phyloP scores from a whole-genome alignment of 1,284 basidiomycete species.

The Puccinia hordei region DNA sequence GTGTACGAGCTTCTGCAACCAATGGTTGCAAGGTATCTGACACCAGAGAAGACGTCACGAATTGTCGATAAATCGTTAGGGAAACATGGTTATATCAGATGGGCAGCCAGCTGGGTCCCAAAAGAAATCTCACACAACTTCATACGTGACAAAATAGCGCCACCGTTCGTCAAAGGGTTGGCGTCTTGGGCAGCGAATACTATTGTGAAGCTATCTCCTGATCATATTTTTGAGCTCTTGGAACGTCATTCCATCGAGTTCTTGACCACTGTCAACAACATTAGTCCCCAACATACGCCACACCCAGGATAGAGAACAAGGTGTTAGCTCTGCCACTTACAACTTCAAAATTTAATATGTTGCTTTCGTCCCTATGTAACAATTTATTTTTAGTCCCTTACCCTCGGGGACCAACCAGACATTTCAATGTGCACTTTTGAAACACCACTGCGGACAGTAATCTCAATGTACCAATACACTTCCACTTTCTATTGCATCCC shows the following conservation, averaged over 20 bases:
- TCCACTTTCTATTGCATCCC: too few relatives aligned
- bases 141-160: neutral
- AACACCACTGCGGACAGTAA: too few relatives aligned
- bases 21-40: neutral
- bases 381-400: neutral
- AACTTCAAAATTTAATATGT: neutral
- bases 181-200: neutral
- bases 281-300: neutral
- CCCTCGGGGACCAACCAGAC: too few relatives aligned
- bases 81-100: neutral
- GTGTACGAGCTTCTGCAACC: neutral
- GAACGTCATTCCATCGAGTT: constrained; percentile 1
- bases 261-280: neutral
- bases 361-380: neutral
- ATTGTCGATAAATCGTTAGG: neutral
- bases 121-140: neutral
- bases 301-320: neutral
- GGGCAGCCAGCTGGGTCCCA: neutral
- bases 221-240: neutral
- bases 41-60: neutral
- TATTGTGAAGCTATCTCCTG: neutral
- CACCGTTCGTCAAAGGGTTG: neutral
- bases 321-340: neutral
- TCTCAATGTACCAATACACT: too few relatives aligned
- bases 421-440: too few relatives aligned